These are phyloP conservation scores for Vitis hybrid DNA, from an alignment of 177 flowering plant genomes.

Conservation along the genomic window DNA sequence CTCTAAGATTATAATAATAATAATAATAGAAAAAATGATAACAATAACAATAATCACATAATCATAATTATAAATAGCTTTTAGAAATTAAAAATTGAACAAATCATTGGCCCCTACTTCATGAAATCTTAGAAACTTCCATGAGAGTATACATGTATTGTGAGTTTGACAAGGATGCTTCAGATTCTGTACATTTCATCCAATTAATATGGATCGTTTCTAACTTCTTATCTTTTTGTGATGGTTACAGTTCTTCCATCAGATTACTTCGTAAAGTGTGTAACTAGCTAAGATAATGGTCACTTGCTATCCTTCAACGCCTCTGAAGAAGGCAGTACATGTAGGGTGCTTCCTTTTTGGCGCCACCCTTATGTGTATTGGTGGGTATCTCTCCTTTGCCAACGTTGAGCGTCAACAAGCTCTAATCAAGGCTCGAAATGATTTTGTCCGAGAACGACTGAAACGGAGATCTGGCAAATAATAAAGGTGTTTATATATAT, in stretches of 20 bases:
- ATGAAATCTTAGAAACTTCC: too few species aligned
- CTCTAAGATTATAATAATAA: too few species aligned
- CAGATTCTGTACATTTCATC: too few species aligned
- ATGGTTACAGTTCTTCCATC: background rate
- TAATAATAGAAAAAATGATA: too few species aligned
- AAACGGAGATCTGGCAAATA: constrained; percentile 43
- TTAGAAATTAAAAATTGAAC: too few species aligned
- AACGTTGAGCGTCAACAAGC: constrained; percentile 66
- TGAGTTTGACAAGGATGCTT: too few species aligned
- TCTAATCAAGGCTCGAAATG: constrained; percentile 54
- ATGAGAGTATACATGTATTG: too few species aligned
- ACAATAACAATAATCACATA: too few species aligned
- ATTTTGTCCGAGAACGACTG: constrained; percentile 46
- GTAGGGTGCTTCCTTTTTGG: constrained; percentile 41
- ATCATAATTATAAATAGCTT: too few species aligned
- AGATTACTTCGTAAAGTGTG: background rate
- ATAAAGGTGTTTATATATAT: background rate
- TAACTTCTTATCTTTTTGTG: background rate
- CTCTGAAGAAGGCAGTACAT: constrained; percentile 39
- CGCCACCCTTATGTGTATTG: constrained; percentile 37
- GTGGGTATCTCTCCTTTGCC: constrained; percentile 42
- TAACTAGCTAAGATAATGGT: constrained; percentile 31
- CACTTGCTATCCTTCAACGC: constrained; percentile 54
- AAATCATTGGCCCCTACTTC: too few species aligned
- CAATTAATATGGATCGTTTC: too few species aligned